phyloP scores from a whole-genome alignment of 2,329 filamentous ascomycete species.

The Xenoacremonium recifei region DNA sequence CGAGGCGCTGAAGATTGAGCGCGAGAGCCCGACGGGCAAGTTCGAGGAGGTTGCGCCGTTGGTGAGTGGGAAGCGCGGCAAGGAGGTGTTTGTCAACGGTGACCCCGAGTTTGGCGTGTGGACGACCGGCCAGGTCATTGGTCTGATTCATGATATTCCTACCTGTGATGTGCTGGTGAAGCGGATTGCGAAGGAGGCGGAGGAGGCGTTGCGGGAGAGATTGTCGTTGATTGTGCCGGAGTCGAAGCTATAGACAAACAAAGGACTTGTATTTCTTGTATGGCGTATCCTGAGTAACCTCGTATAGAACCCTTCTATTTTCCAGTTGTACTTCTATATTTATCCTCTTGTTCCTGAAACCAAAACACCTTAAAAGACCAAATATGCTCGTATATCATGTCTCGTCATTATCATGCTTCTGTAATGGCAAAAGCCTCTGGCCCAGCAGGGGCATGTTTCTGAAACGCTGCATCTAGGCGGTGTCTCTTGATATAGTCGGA shows the following conservation, averaged over 20 bases:
- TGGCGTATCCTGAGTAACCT: too few species aligned
- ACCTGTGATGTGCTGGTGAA: constrained; percentile 67
- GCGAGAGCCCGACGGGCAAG: constrained; percentile 77
- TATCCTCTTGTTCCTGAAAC: too few species aligned
- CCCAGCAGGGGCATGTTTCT: too few species aligned
- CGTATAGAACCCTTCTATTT: too few species aligned
- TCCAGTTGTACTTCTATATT: too few species aligned
- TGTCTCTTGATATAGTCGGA: constrained; percentile 14
- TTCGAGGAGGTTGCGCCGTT: constrained; percentile 85
- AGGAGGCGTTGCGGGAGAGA: constrained; percentile 61
- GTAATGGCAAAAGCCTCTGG: too few species aligned
- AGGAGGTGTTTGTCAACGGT: constrained; percentile 88
- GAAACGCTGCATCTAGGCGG: constrained; percentile 21
- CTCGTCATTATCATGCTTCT: too few species aligned
- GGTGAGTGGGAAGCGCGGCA: constrained; percentile 86
- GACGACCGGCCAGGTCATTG: constrained; percentile 96
- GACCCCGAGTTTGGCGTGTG: constrained; percentile 91
- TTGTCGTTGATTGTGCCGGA: constrained; percentile 52
- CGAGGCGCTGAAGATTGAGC: constrained; percentile 79
- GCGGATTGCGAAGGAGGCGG: constrained; percentile 76
- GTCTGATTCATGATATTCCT: constrained; percentile 79
- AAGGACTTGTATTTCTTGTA: too few species aligned
- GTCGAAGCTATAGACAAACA: constrained; percentile 65
- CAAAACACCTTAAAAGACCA: too few species aligned
- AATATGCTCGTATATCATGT: too few species aligned